These are phyloP conservation scores for Vigna nakashimae DNA, from an alignment of 306 rosid species.

Conservation along the genomic window DNA sequence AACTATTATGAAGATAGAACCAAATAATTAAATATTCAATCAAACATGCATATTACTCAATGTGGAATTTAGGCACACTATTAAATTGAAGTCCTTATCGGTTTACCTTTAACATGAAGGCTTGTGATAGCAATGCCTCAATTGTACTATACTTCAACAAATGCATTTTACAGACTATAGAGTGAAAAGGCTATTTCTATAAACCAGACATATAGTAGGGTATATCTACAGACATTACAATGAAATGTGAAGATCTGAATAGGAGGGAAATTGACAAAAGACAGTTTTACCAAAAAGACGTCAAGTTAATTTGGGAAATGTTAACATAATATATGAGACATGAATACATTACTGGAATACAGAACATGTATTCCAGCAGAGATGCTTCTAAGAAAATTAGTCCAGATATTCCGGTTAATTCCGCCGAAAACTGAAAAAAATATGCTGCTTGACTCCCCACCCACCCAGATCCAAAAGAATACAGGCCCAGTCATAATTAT, in stretches of 20 bases:
- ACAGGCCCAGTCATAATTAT: constrained; percentile 4
- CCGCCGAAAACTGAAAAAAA: constrained; percentile 4
- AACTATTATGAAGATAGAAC: too few species aligned
- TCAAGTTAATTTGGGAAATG: constrained; percentile 9
- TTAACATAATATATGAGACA: constrained; percentile 18
- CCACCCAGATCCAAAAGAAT: constrained; percentile 15
- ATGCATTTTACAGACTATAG: constrained; percentile 31
- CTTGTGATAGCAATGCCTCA: constrained; percentile 15
- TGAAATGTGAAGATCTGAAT: constrained; percentile 4
- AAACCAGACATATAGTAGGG: constrained; percentile 27
- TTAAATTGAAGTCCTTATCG: too few species aligned
- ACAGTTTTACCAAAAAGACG: background rate
- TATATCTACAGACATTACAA: constrained; percentile 1
- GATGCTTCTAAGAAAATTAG: background rate
- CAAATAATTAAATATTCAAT: too few species aligned
- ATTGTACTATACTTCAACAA: constrained; percentile 34
- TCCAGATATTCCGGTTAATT: constrained; percentile 14
- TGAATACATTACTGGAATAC: constrained; percentile 1
- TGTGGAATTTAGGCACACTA: too few species aligned
- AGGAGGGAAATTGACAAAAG: background rate
- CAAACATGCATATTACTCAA: too few species aligned
- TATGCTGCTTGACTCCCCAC: background rate
- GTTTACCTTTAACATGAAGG: constrained; percentile 22
- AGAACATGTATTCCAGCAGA: background rate
- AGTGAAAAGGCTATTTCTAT: constrained; percentile 25